Percentiles rank a stretch among this genome's conserved stretches.
These are phyloP conservation scores for Cutaneotrichosporon sp. DNA, from an alignment of 1,284 basidiomycete species.

Conservation along the genomic window DNA sequence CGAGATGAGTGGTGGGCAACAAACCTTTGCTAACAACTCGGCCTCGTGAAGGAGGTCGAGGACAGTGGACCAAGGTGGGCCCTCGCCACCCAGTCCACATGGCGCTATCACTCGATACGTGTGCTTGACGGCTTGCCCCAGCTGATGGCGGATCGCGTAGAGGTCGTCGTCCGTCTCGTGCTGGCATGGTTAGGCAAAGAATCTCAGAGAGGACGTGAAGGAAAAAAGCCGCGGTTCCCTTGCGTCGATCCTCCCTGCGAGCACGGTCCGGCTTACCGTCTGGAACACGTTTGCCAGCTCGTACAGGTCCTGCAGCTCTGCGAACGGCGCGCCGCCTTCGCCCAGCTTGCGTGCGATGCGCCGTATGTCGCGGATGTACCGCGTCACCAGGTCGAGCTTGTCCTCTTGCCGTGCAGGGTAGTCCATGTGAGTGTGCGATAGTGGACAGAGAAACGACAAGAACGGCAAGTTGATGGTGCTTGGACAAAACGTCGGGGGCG, in stretches of 20 bases:
- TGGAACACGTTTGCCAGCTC: background rate
- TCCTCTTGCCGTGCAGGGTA: background rate
- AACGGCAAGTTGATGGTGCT: too few relatives aligned
- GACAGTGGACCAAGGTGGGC: background rate
- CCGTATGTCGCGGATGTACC: background rate
- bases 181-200: background rate
- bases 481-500: too few relatives aligned
- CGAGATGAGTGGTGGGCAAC: background rate
- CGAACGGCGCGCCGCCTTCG: background rate
- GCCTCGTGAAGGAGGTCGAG: background rate
- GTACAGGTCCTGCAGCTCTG: background rate
- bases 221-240: too few relatives aligned
- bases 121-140: background rate
- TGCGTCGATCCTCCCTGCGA: too few relatives aligned
- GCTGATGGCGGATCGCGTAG: background rate
- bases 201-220: too few relatives aligned
- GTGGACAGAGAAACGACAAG: too few relatives aligned
- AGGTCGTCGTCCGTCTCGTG: background rate
- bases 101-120: background rate
- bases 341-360: background rate
- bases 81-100: background rate
- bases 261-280: background rate
- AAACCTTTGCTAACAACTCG: background rate
- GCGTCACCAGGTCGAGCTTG: slow-evolving; percentile 1
- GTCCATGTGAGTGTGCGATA: too few relatives aligned